A percentile compares a stretch with the other conserved stretches of the same genome.
Conservation (phyloP, 371 early-diverging fungal species). For the Umbelopsis sp. region DNA sequence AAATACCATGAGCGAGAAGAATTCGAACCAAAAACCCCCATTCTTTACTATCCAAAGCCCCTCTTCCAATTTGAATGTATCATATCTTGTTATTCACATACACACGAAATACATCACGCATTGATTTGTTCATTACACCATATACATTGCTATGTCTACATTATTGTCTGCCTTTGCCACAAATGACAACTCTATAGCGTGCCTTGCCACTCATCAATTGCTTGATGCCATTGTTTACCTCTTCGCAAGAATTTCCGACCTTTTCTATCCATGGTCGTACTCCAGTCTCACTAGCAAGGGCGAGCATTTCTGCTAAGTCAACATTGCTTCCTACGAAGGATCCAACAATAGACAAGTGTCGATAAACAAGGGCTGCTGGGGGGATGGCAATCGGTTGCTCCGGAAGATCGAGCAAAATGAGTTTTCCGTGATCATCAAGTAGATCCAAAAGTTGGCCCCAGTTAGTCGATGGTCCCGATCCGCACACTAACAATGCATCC, state of each 20-base stretch:
- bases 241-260: conserved; percentile 55
- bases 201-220: conserved; percentile 65
- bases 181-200: conserved; percentile 72
- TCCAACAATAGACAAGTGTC: conserved; percentile 61
- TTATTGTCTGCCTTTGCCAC: conserved; percentile 30
- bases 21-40: too few species aligned
- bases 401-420: conserved; percentile 72
- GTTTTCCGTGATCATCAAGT: conserved; percentile 57
- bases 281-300: conserved; percentile 68
- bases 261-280: conserved; percentile 72
- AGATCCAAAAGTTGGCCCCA: conserved; percentile 53
- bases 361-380: conserved; percentile 47
- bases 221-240: conserved; percentile 68
- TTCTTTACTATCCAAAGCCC: too few species aligned
- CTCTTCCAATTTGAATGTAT: not conserved
- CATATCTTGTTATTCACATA: not conserved
- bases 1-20: too few species aligned
- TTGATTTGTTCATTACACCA: not conserved
- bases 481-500: conserved; percentile 63
- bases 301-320: conserved; percentile 67
- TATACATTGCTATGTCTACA: not conserved
- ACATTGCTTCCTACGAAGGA: conserved; percentile 71
- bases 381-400: conserved; percentile 55
- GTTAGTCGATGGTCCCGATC: conserved; percentile 51
- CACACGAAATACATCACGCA: not conserved